Evolutionary conservation across 2,329 filamentous ascomycete species (phyloP), one percentile per base, ranked within the genome.

Genomic region (Scedosporium aurantiacum): DNA sequence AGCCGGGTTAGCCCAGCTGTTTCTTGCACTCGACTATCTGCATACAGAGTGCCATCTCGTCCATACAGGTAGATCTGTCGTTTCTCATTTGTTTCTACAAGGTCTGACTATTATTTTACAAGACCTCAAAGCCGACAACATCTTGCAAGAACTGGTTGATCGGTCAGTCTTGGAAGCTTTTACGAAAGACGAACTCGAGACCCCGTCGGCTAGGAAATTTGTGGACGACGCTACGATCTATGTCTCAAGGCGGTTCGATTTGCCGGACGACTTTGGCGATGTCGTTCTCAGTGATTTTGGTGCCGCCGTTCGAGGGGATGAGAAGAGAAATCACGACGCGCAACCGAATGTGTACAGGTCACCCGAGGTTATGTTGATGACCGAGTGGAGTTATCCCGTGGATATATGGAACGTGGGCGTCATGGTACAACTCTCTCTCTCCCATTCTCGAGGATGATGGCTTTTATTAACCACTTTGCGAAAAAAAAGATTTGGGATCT

Each of bases 61-160:
- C 23, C 77, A 79, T 65, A 78, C 74, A 58, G 75, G 74, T 76
- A 70, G 40, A 63, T 62, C 14, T 21, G 3, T 41, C 5, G 40
- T 6, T 27, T 37, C n/a, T 41, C 37, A 32, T 41, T 12, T n/a
- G 21, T n/a, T 28, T 54, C 59, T 61, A 23, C 8, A 21, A 23
- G 50, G 12, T 41, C 56, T 47, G 5, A 14, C n/a, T 21, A 27
- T 47, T 21, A 27, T 47, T 37, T 10, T 23, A 23, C 5, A 16
- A 73, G 75, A 78, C 56, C 75, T 79, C 62, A 78, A 77, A 60
- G 67, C 67, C 1, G 74, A 75, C 64, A 78, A 77, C 61, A 73
- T 77, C 56, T 63, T 78, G 3, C 67, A 59, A n/a, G 41, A 41
- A n/a, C 18, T 59, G 8, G 57, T 59, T 2, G 41, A 59, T 27